Evolutionary conservation across 495 filamentous ascomycete species (phyloP).

Genomic region (Emericellopsis terricola): DNA sequence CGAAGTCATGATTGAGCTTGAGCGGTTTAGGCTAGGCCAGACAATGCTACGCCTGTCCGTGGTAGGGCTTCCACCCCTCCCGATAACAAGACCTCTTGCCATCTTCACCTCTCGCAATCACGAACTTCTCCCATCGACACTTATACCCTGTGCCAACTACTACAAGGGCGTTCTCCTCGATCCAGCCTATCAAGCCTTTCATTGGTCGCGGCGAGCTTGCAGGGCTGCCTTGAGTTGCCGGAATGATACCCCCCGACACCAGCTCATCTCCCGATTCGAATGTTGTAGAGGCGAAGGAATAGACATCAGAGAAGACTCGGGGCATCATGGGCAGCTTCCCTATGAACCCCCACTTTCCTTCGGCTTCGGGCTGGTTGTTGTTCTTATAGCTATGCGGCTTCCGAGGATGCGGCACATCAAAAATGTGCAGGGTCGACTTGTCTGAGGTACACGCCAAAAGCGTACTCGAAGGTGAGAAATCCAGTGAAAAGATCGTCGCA

Average conservation of each 20-base stretch:
- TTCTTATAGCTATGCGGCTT: constrained; percentile 44
- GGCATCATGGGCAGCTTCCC: constrained; percentile 65
- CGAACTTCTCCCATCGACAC: constrained; percentile 65
- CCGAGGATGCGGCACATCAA: constrained; percentile 40
- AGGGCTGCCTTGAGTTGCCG: constrained; percentile 16
- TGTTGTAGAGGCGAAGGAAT: constrained; percentile 53
- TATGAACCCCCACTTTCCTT: constrained; percentile 65
- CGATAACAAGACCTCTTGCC: constrained; percentile 40
- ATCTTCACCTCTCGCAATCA: constrained; percentile 40
- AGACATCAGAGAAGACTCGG: constrained; percentile 65
- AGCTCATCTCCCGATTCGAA: constrained; percentile 68
- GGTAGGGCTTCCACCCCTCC: constrained; percentile 71
- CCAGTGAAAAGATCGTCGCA: constrained; percentile 70
- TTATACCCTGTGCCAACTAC: constrained; percentile 71
- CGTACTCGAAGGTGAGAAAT: constrained; percentile 63
- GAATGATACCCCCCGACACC: constrained; percentile 17
- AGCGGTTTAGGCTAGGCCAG: too few relatives aligned
- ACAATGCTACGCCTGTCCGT: constrained; percentile 23
- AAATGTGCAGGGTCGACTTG: constrained; percentile 88
- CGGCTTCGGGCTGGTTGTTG: constrained; percentile 12
- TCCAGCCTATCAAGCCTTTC: constrained; percentile 68
- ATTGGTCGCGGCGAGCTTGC: constrained; percentile 35
- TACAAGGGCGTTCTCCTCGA: constrained; percentile 44
- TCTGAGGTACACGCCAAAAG: constrained; percentile 89
- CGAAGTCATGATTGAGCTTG: constrained; percentile 1